Base-by-base conservation (phyloP, 192 early-diverging fungal genomes). In the Backusella westeae region DNA sequence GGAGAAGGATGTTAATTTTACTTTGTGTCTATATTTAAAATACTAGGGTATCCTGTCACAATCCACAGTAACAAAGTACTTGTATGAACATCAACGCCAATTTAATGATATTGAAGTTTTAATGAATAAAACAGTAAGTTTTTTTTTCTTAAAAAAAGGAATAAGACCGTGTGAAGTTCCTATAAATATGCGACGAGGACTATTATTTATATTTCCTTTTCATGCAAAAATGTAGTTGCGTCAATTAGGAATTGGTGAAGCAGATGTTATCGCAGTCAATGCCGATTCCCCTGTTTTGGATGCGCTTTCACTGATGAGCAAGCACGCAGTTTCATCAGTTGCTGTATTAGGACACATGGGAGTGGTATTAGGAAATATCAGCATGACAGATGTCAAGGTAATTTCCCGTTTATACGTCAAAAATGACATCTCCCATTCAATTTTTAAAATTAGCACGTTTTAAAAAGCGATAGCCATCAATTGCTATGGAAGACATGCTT, bases 31-130 rank as follows among this genome's bases (percentile, higher is more conserved):
- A 32, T 32, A 41, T 6, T 65, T n/a, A 80, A 15, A 26, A 14
- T 77, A 39, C 3, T 39, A 81, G 67, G 93, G 95, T 4, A 94
- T 95, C 42, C 53, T 95, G 26, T 94, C 95, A 49, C 93, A 96
- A 76, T 92, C 92, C 0, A 86, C 87, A 6, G 89, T 93, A 0
- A 77, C 94, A 6, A 83, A 89, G 42, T 93, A 89, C 71, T 82
- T 96, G 26, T 91, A 91, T 80, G 84, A 91, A 29, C 85, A 94
- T 78, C 86, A 87, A 14, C 63, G 34, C 15, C 73, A 81, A 36
- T 89, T 84, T 73, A 82, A 80, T 14, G 75, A 82, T 21, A 77
- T 89, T 14, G 81, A 87, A 34, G 15, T 35, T 17, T 34, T 89
- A 12, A 76, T 88, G 32, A 77, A 79, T 29, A 88, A 82, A 75